phyloP scores from a whole-genome alignment of 129 eudicot species.

The Tagetes erecta region DNA sequence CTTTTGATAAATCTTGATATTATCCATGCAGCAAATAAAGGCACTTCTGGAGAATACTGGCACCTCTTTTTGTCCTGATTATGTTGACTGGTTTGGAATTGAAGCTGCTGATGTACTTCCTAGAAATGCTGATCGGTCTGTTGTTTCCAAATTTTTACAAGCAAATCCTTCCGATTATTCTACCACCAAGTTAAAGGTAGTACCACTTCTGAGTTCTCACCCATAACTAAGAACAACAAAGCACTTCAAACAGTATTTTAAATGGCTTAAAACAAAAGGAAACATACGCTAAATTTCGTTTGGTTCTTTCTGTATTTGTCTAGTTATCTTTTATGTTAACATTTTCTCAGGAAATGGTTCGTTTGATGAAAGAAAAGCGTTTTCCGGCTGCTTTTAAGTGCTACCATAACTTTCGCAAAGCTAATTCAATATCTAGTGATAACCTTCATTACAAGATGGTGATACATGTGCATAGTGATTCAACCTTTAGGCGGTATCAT shows the following conservation, averaged over 20 bases:
- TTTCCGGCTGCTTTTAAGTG: slow-evolving; percentile 88
- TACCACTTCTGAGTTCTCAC: slow-evolving; percentile 8
- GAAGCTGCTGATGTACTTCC: slow-evolving; percentile 55
- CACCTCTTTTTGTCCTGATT: slow-evolving; percentile 74
- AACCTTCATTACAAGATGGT: slow-evolving; percentile 82
- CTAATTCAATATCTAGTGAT: slow-evolving; percentile 49
- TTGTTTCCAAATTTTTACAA: slow-evolving; percentile 74
- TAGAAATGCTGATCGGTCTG: slow-evolving; percentile 64
- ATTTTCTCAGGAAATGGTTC: slow-evolving; percentile 75
- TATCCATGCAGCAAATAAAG: slow-evolving; percentile 77
- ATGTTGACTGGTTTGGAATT: slow-evolving; percentile 83
- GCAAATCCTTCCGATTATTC: slow-evolving; percentile 76
- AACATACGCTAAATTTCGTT: background rate
- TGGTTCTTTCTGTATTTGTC: slow-evolving; percentile 4
- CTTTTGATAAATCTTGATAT: slow-evolving; percentile 17
- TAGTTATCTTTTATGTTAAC: background rate
- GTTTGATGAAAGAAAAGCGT: slow-evolving; percentile 79
- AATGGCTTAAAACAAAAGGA: background rate
- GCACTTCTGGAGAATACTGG: slow-evolving; percentile 87
- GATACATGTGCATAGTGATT: slow-evolving; percentile 90
- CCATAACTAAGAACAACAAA: background rate
- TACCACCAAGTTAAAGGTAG: slow-evolving; percentile 77
- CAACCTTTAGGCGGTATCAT: slow-evolving; percentile 78
- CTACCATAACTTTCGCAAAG: slow-evolving; percentile 75
- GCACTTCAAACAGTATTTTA: background rate